Percentiles rank a stretch among this genome's conserved stretches.
Evolutionary conservation across 768 basidiomycete genomes (phyloP).

Genomic region (Phallus indusiatus): DNA sequence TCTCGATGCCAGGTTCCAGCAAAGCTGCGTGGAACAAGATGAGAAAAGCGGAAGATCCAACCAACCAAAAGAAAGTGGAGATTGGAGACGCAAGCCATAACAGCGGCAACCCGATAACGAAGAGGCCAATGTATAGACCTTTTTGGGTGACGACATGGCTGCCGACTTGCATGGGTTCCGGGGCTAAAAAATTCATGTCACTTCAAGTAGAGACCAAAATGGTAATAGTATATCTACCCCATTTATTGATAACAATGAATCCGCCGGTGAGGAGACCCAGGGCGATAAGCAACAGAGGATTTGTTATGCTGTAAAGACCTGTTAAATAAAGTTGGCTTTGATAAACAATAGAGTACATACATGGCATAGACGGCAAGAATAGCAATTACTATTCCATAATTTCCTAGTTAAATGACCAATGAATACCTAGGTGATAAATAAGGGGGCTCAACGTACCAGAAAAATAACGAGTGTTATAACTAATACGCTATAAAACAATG

Average conservation of each 20-base stretch:
- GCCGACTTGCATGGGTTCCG: constrained; percentile 79
- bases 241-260: constrained; percentile 81
- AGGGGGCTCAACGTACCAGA: constrained; percentile 36
- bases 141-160: constrained; percentile 81
- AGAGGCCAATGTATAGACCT: constrained; percentile 77
- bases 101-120: constrained; percentile 86
- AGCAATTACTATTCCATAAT: constrained; percentile 76
- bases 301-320: constrained; percentile 2
- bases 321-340: neutral
- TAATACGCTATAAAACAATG: constrained; percentile 55
- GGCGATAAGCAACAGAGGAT: neutral
- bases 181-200: constrained; percentile 35
- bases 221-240: constrained; percentile 44
- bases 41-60: constrained; percentile 76
- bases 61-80: constrained; percentile 87
- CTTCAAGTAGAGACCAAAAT: neutral
- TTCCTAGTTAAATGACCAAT: constrained; percentile 43
- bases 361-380: constrained; percentile 78
- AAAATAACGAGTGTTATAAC: constrained; percentile 89
- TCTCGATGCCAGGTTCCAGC: constrained; percentile 92
- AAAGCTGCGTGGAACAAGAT: constrained; percentile 81
- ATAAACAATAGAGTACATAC: constrained; percentile 34
- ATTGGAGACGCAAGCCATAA: constrained; percentile 72
- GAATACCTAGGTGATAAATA: constrained; percentile 5
- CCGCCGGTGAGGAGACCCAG: constrained; percentile 80